phyloP scores from a whole-genome alignment of 176 grass and related monocot genomes.

The Eleusine indica region DNA sequence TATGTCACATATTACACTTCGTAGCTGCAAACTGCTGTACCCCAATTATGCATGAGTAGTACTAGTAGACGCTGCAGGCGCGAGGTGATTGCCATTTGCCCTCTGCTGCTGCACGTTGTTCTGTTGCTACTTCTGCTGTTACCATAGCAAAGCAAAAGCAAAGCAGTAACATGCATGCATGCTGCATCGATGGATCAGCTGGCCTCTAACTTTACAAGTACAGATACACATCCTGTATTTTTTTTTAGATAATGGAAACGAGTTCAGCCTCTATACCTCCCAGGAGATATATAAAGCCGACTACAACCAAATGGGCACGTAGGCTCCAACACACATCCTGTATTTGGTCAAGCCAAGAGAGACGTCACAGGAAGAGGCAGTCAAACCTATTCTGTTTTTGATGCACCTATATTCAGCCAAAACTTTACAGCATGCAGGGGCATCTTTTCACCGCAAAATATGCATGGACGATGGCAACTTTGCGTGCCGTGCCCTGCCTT shows the following conservation, averaged over 20 bases:
- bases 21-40: background rate
- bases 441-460: constrained; percentile 36
- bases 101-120: background rate
- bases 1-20: background rate
- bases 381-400: constrained; percentile 43
- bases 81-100: constrained; percentile 21
- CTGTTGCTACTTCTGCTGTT: background rate
- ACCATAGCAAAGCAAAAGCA: background rate
- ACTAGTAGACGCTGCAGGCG: background rate
- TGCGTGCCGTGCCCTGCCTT: constrained; percentile 30
- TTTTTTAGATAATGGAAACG: no score
- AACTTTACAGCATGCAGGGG: constrained; percentile 26
- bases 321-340: background rate
- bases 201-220: background rate
- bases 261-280: no score
- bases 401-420: constrained; percentile 33
- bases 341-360: constrained; percentile 28
- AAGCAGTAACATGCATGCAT: background rate
- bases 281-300: no score
- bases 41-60: background rate
- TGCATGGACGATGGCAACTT: constrained; percentile 28
- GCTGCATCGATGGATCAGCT: background rate
- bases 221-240: constrained; percentile 4
- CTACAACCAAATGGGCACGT: no score
- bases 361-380: constrained; percentile 19